Evolutionary conservation across 345 rosid genomes (phyloP).

Genomic region (Pugionium dolabratum): DNA sequence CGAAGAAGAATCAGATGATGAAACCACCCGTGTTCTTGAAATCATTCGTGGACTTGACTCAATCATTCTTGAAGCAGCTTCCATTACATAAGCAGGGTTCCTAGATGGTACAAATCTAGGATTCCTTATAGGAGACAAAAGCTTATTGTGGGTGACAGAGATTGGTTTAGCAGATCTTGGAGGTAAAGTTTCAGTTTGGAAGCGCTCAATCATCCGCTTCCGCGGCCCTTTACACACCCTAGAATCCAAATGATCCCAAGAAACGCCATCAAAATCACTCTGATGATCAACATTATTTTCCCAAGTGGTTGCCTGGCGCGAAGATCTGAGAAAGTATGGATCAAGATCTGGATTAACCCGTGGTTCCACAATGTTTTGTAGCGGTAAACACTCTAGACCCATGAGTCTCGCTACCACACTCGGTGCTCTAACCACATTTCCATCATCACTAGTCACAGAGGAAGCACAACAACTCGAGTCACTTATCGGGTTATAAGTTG

Average conservation of each 20-base stretch:
- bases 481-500: slow-evolving; percentile 54
- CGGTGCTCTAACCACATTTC: slow-evolving; percentile 73
- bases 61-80: slow-evolving; percentile 86
- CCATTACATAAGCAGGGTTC: slow-evolving; percentile 93
- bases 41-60: slow-evolving; percentile 62
- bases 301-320: slow-evolving; percentile 45
- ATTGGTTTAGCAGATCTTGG: slow-evolving; percentile 94
- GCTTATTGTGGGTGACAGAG: slow-evolving; percentile 84
- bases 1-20: slow-evolving; percentile 62
- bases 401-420: slow-evolving; percentile 95
- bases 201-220: slow-evolving; percentile 79
- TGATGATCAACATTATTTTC: slow-evolving; percentile 53
- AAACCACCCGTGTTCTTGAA: slow-evolving; percentile 50
- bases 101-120: slow-evolving; percentile 75
- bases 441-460: slow-evolving; percentile 88
- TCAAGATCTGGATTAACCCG: slow-evolving; percentile 53
- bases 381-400: slow-evolving; percentile 90
- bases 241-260: slow-evolving; percentile 56
- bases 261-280: slow-evolving; percentile 47
- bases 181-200: slow-evolving; percentile 89
- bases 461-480: slow-evolving; percentile 90
- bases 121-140: slow-evolving; percentile 91
- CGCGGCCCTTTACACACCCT: slow-evolving; percentile 49
- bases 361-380: slow-evolving; percentile 51
- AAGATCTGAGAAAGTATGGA: slow-evolving; percentile 59